These are phyloP conservation scores for Polysphondylium violaceum DNA, from an alignment of 78 protist genomes.

Conservation along the genomic window DNA sequence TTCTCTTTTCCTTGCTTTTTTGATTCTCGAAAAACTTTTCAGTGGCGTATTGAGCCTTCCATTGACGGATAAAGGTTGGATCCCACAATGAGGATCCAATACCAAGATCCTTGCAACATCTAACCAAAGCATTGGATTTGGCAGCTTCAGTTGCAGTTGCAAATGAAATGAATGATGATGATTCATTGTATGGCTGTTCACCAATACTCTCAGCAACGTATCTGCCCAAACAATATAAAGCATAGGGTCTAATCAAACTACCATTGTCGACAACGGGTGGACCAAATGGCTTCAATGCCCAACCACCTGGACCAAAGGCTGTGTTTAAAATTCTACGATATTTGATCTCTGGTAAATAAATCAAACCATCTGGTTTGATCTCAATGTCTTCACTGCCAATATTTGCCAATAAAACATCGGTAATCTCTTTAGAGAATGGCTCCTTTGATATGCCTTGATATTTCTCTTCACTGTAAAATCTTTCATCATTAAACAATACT, in stretches of 20 bases:
- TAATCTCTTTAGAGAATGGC: conserved; percentile 43
- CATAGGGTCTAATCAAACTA: conserved; percentile 71
- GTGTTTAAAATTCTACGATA: conserved; percentile 78
- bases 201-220: conserved; percentile 77
- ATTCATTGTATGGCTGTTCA: conserved; percentile 51
- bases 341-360: conserved; percentile 87
- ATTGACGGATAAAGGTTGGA: conserved; percentile 77
- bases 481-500: conserved; percentile 35
- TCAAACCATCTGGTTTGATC: conserved; percentile 82
- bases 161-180: background rate
- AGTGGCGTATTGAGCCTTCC: conserved; percentile 64
- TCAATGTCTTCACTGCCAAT: conserved; percentile 64
- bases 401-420: conserved; percentile 50
- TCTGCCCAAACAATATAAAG: conserved; percentile 80
- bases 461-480: conserved; percentile 62
- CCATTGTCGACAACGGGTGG: conserved; percentile 44
- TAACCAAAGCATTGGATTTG: conserved; percentile 83
- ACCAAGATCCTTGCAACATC: conserved; percentile 88
- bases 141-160: conserved; percentile 83
- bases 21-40: conserved; percentile 47
- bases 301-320: conserved; percentile 90
- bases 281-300: conserved; percentile 85
- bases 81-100: conserved; percentile 84
- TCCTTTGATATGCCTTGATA: conserved; percentile 63
- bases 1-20: conserved; percentile 66